Evolutionary conservation across 305 asterid genomes (phyloP).

Genomic region (Salvia sclarea): DNA sequence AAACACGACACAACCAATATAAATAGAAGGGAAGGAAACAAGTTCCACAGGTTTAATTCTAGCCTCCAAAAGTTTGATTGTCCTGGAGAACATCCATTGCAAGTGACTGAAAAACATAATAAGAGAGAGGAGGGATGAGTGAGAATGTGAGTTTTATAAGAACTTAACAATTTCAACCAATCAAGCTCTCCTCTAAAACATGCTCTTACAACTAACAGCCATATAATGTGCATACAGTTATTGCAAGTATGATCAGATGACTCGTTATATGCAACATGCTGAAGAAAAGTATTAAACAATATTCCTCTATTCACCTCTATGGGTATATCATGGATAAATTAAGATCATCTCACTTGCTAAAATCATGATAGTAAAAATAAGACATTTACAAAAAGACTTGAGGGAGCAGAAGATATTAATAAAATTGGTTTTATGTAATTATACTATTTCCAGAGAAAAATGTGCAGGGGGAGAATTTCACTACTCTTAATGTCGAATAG

Average conservation of each 20-base stretch:
- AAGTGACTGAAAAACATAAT: constrained; percentile 54
- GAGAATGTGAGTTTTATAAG: not conserved
- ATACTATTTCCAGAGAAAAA: no score
- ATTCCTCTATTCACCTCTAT: constrained; percentile 11
- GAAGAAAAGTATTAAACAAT: not conserved
- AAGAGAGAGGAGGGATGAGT: not conserved
- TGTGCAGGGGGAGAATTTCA: no score
- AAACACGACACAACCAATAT: constrained; percentile 20
- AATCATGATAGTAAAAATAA: no score
- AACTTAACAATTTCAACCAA: not conserved
- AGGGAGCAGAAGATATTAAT: no score
- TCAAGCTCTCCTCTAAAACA: constrained; percentile 4
- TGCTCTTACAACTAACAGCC: constrained; percentile 10
- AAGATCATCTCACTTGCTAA: no score
- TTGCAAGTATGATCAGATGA: not conserved
- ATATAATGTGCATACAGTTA: not conserved
- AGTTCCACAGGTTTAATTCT: constrained; percentile 95
- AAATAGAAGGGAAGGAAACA: constrained; percentile 27
- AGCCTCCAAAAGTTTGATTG: constrained; percentile 95
- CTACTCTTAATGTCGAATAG: no score
- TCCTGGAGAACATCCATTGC: constrained; percentile 91
- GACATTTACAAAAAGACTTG: no score
- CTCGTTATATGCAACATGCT: not conserved
- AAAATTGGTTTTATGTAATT: no score
- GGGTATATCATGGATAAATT: no score